Evolutionary conservation across 2,329 filamentous ascomycete species (phyloP), one percentile per base, ranked within the genome.

Genomic region (Pseudocercospora macadamiae): DNA sequence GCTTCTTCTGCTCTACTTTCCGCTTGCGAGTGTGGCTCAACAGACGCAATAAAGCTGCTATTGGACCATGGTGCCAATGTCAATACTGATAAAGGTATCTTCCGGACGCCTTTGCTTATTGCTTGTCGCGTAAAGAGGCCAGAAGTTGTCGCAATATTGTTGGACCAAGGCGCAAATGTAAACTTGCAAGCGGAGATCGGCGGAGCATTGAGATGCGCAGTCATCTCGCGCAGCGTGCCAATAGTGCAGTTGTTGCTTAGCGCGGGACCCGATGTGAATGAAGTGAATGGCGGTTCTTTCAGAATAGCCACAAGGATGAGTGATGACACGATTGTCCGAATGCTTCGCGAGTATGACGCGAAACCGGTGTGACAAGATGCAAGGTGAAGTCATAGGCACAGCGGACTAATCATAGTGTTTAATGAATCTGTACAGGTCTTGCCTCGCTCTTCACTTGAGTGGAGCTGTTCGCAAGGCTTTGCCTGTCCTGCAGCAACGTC

Each of bases 211-310:
- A 19, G 32, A 30, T n/a, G n/a, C n/a, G 14, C 32, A 21, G 34
- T 18, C 12, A 21, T 28, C 3, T 4, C 45, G 21, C 19, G 21
- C 16, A 23, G 12, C 32, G n/a, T 21, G n/a, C n/a, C n/a, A n/a
- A n/a, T 30, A 5, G 32, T 57, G 18, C n/a, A 44, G 6, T 21
- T 51, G 3, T 26, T 57, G 28, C 4, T 57, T 10, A 18, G 59
- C 19, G 18, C 28, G n/a, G 62, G 58, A 36, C 63, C 64, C 12
- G 54, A 63, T 28, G 53, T 65, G 23, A 59, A 64, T 25, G 54
- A 12, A 14, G 32, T 12, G 4, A 36, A 36, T 36, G 32, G 32
- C 16, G 10, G 14, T 14, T 12, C 16, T 4, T 14, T 36, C 12
- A 12, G 8, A 9, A 6, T 4, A 16, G 32, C 32, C 16, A 3